phyloP scores from a whole-genome alignment of 2,329 filamentous ascomycete species.

The Falciphora oryzae region DNA sequence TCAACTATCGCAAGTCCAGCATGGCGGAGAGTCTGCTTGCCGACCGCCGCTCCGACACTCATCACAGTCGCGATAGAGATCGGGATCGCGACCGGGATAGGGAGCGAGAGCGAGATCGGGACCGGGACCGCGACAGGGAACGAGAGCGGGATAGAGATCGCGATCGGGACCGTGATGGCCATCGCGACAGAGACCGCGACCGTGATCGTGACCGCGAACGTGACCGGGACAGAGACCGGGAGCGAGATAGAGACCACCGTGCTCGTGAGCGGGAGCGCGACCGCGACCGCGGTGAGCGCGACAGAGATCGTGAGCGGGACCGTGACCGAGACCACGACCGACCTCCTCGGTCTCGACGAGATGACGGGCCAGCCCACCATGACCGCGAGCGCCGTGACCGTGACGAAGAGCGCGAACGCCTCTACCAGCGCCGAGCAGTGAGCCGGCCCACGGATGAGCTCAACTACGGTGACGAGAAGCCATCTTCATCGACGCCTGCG shows the following conservation, averaged over 20 bases:
- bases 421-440: slow-evolving; percentile 68
- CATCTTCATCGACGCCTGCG: slow-evolving; percentile 25
- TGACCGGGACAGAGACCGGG: slow-evolving; percentile 26
- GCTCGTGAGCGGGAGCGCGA: slow-evolving; percentile 26
- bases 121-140: slow-evolving; percentile 28
- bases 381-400: slow-evolving; percentile 82
- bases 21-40: slow-evolving; percentile 59
- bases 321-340: slow-evolving; percentile 43
- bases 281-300: slow-evolving; percentile 26
- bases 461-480: slow-evolving; percentile 76
- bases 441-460: slow-evolving; percentile 81
- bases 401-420: slow-evolving; percentile 83
- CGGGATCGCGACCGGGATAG: slow-evolving; percentile 19
- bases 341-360: slow-evolving; percentile 48
- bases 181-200: slow-evolving; percentile 38
- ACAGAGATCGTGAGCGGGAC: slow-evolving; percentile 28
- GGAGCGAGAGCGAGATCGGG: slow-evolving; percentile 25
- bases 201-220: slow-evolving; percentile 31
- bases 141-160: slow-evolving; percentile 29
- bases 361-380: slow-evolving; percentile 61
- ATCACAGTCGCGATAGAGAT: slow-evolving; percentile 19
- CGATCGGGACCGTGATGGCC: slow-evolving; percentile 28
- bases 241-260: slow-evolving; percentile 27
- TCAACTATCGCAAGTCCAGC: slow-evolving; percentile 79
- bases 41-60: slow-evolving; percentile 32